phyloP scores from a whole-genome alignment of 768 basidiomycete genomes.

The Pisolithus orientalis region DNA sequence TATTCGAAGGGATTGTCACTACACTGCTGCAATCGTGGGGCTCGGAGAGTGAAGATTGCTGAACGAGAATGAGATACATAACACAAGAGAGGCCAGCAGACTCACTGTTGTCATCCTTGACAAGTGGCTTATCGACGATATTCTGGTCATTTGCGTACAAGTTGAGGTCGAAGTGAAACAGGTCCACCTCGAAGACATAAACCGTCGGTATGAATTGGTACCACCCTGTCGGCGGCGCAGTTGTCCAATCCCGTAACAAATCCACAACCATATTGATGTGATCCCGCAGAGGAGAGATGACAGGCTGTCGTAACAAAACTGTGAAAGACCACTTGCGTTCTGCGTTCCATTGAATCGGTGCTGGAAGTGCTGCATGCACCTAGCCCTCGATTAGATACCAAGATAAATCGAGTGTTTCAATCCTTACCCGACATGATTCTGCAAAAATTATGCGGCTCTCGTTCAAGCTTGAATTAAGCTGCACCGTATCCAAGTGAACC shows the following conservation, averaged over 20 bases:
- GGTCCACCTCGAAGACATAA: constrained; percentile 63
- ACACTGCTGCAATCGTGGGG: constrained; percentile 45
- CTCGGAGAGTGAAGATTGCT: constrained; percentile 73
- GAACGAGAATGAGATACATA: constrained; percentile 1
- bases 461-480: constrained; percentile 80
- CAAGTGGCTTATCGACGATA: constrained; percentile 84
- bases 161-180: constrained; percentile 73
- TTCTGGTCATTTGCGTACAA: constrained; percentile 94
- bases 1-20: constrained; percentile 59
- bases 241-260: constrained; percentile 86
- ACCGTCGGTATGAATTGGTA: constrained; percentile 78
- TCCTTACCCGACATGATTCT: constrained; percentile 66
- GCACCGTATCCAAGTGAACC: constrained; percentile 75
- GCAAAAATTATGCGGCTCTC: constrained; percentile 74
- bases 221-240: constrained; percentile 76
- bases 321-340: constrained; percentile 74
- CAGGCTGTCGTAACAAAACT: constrained; percentile 65
- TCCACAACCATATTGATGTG: constrained; percentile 94
- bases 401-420: constrained; percentile 10
- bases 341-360: constrained; percentile 78
- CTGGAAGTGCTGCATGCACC: constrained; percentile 70
- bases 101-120: constrained; percentile 80
- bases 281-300: constrained; percentile 78
- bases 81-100: background rate
- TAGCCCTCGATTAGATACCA: constrained; percentile 19